phyloP scores from a whole-genome alignment of 1,284 basidiomycete species.

The Leccinum solheimii region DNA sequence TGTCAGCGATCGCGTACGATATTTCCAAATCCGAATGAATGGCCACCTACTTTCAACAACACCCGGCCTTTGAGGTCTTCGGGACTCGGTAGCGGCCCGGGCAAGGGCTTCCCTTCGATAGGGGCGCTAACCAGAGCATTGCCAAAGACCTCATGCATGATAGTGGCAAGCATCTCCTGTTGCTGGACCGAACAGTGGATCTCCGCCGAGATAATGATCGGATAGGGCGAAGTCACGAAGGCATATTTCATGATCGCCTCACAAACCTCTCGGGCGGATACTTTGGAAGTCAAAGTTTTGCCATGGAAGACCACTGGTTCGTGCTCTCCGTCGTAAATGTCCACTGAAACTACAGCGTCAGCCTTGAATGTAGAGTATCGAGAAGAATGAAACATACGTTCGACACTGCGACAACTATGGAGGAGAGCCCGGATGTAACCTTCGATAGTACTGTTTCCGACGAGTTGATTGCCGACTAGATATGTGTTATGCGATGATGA shows the following conservation, averaged over 20 bases:
- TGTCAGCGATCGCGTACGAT: slow-evolving; percentile 2
- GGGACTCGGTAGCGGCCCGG: slow-evolving; percentile 79
- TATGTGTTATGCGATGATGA: slow-evolving; percentile 98
- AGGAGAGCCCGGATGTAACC: slow-evolving; percentile 94
- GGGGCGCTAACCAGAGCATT: slow-evolving; percentile 69
- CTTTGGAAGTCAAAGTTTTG: slow-evolving; percentile 87
- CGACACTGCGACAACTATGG: slow-evolving; percentile 90
- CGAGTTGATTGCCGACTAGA: slow-evolving; percentile 90
- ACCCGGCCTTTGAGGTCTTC: slow-evolving; percentile 81
- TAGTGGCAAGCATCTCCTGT: slow-evolving; percentile 80
- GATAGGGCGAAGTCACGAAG: slow-evolving; percentile 92
- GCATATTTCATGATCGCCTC: slow-evolving; percentile 90
- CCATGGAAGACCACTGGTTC: slow-evolving; percentile 90
- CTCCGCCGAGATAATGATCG: slow-evolving; percentile 93
- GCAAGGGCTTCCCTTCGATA: slow-evolving; percentile 47
- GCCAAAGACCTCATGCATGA: slow-evolving; percentile 82
- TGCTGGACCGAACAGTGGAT: slow-evolving; percentile 84
- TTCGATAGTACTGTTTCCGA: slow-evolving; percentile 92
- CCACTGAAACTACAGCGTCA: slow-evolving; percentile 57
- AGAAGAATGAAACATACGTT: slow-evolving; percentile 58
- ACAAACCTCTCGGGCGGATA: slow-evolving; percentile 84
- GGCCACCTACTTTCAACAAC: slow-evolving; percentile 71
- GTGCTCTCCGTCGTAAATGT: slow-evolving; percentile 88
- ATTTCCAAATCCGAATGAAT: neutral
- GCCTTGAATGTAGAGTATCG: neutral